Percentiles rank a stretch among this genome's conserved stretches.
These are phyloP conservation scores for Flaveria ramosissima DNA, from an alignment of 129 eudicot genomes.

Conservation along the genomic window DNA sequence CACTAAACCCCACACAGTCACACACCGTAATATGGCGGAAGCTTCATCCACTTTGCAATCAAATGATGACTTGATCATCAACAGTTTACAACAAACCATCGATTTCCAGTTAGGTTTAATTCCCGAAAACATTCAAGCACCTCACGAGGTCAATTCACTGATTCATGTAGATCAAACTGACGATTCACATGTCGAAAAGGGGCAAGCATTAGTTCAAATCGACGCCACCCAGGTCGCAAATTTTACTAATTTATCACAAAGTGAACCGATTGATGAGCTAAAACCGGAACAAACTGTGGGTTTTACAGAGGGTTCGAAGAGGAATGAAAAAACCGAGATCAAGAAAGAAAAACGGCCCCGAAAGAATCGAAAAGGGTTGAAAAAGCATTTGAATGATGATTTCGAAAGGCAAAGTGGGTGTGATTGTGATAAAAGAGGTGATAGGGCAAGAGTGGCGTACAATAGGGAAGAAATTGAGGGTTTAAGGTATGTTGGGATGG, in stretches of 20 bases:
- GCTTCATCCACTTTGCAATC: slow-evolving; percentile 22
- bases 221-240: slow-evolving; percentile 11
- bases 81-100: slow-evolving; percentile 21
- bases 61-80: slow-evolving; percentile 33
- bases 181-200: slow-evolving; percentile 14
- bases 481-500: slow-evolving; percentile 53
- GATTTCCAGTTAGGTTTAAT: slow-evolving; percentile 20
- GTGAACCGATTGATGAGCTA: background rate
- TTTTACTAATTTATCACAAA: slow-evolving; percentile 5
- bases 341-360: slow-evolving; percentile 37
- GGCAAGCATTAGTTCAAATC: background rate
- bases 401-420: slow-evolving; percentile 28
- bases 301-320: background rate
- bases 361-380: slow-evolving; percentile 41
- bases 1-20: slow-evolving; percentile 39
- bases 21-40: slow-evolving; percentile 24
- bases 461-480: slow-evolving; percentile 53
- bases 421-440: slow-evolving; percentile 39
- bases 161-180: slow-evolving; percentile 18
- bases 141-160: slow-evolving; percentile 1
- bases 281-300: background rate
- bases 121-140: background rate
- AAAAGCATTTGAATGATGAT: slow-evolving; percentile 9
- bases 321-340: slow-evolving; percentile 15
- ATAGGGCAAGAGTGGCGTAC: slow-evolving; percentile 29